Percentiles rank a stretch among this genome's conserved stretches.
These are phyloP conservation scores for Ilex asprella DNA, from an alignment of 257 asterid genomes.

Conservation along the genomic window DNA sequence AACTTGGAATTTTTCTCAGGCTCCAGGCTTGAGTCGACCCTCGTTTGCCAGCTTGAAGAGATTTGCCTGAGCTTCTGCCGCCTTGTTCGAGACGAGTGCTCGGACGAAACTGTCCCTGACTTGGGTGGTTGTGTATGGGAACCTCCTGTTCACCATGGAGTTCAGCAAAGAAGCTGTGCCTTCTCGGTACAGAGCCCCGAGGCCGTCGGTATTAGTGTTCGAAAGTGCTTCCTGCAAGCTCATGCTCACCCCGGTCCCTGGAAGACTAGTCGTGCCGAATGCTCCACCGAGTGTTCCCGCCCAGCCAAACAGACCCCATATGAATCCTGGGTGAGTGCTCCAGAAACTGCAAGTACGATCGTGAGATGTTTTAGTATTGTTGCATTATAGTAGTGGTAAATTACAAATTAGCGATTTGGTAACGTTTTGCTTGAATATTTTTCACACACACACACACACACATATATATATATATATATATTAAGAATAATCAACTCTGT, in stretches of 20 bases:
- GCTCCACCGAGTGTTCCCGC: slow-evolving; percentile 27
- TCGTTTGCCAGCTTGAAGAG: slow-evolving; percentile 22
- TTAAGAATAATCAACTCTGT: too few species aligned
- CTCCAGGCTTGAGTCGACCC: slow-evolving; percentile 17
- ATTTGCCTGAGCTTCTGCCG: slow-evolving; percentile 21
- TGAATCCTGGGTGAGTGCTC: slow-evolving; percentile 32
- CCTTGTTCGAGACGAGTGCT: slow-evolving; percentile 15
- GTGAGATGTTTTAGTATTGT: background rate
- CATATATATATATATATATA: too few species aligned
- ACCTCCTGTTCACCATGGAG: slow-evolving; percentile 16
- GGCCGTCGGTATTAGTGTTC: slow-evolving; percentile 15
- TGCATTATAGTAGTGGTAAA: background rate
- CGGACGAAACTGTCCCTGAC: slow-evolving; percentile 17
- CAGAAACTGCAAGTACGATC: slow-evolving; percentile 30
- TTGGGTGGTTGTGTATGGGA: slow-evolving; percentile 17
- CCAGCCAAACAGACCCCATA: slow-evolving; percentile 39
- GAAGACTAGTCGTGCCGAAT: slow-evolving; percentile 17
- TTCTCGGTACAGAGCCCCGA: slow-evolving; percentile 22
- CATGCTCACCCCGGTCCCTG: slow-evolving; percentile 13
- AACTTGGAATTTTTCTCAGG: background rate
- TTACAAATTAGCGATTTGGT: too few species aligned
- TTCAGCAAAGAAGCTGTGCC: slow-evolving; percentile 23
- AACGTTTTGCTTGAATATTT: too few species aligned
- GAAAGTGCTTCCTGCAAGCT: slow-evolving; percentile 22
- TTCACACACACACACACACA: too few species aligned